Evolutionary conservation across 345 rosid genomes (phyloP).

Genomic region (Acer saccharum): DNA sequence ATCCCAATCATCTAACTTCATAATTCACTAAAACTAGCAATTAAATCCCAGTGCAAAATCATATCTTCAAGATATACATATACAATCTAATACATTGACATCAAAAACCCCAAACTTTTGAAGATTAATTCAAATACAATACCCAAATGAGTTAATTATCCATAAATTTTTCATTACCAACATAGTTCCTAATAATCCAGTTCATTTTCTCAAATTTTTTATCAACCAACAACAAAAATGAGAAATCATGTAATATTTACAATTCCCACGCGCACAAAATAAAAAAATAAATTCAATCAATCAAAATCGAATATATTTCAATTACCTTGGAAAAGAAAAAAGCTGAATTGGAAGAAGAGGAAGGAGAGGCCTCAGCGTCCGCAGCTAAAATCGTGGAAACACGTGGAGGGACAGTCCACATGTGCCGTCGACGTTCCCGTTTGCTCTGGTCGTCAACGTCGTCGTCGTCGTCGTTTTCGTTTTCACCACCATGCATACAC

Average conservation of each 20-base stretch:
- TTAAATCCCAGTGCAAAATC: background rate
- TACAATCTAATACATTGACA: background rate
- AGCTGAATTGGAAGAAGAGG: conserved; percentile 41
- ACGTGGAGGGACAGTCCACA: conserved; percentile 65
- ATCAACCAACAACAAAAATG: too few relatives aligned
- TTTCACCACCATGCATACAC: conserved; percentile 45
- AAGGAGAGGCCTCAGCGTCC: conserved; percentile 17
- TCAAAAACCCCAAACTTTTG: background rate
- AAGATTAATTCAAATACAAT: background rate
- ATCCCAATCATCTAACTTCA: background rate
- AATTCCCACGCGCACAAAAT: too few relatives aligned
- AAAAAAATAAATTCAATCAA: background rate
- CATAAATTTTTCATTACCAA: too few relatives aligned
- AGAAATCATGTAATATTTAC: too few relatives aligned
- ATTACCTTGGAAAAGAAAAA: conserved; percentile 66
- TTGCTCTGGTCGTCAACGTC: conserved; percentile 44
- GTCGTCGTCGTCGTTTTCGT: background rate
- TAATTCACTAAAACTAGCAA: background rate
- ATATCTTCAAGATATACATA: background rate
- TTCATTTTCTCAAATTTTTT: too few relatives aligned
- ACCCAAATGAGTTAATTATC: too few relatives aligned
- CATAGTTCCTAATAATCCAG: too few relatives aligned
- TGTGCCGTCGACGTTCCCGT: conserved; percentile 49
- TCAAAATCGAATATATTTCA: background rate
- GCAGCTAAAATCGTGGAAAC: conserved; percentile 39